Base-by-base conservation (phyloP, 2,329 filamentous ascomycete species). In the Exophiala alcalophila region DNA sequence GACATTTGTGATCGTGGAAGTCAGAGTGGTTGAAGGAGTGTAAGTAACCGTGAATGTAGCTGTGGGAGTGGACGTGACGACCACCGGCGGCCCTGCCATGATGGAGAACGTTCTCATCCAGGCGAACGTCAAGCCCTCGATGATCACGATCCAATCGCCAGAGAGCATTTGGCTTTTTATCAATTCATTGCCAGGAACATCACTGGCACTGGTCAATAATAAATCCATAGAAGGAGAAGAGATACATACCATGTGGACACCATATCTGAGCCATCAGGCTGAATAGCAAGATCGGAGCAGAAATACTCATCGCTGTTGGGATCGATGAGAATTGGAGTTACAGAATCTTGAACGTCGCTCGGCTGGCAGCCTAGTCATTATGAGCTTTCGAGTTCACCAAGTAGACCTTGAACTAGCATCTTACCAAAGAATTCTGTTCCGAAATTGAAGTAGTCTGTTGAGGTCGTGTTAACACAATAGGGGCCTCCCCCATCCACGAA, bases 401-500 rank as follows among this genome's bases (percentile, higher is more conserved):
- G 18, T 19, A n/a, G n/a, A n/a, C n/a, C n/a, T n/a, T n/a, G n/a
- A n/a, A n/a, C 16, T 21, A 18, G 32, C 20, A 25, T 18, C 39
- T 18, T 36, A 52, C 52, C 53, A 27, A 36, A 25, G 30, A 54
- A 56, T 16, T 48, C 36, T 15, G 44, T 54, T 9, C 49, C 51
- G 25, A 56, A 56, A 6, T 44, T 44, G 30, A 56, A 56, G 32
- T 37, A 54, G 19, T 53, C 49, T 10, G 41, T 40, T 12, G 46
- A 49, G 12, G 44, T 47, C 14, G 53, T 52, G 31, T 56, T 50
- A 29, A 56, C 44, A 19, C 51, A 56, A 33, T 56, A 56, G 6
- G 51, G 50, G 12, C 51, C 53, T 24, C 49, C 49, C 5, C 43
- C 49, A 39, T 56, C 40, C 5, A 54, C 43, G 25, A 46, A 54